phyloP scores from a whole-genome alignment of 2,329 filamentous ascomycete genomes.

The Alternaria sp. region DNA sequence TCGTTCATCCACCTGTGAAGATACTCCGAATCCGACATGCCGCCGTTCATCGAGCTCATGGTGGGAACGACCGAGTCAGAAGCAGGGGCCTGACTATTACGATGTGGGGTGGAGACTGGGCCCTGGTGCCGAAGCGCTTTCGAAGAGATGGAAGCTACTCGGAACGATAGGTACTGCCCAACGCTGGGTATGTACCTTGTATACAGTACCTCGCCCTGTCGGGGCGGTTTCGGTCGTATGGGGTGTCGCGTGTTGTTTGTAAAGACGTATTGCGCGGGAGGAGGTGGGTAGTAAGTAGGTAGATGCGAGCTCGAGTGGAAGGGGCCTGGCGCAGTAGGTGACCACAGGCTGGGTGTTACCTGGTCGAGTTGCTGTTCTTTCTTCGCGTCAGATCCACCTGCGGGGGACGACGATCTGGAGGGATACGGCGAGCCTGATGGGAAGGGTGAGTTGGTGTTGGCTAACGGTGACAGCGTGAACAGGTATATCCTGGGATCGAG shows the following conservation, averaged over 20 bases:
- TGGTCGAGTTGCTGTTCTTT: slow-evolving; percentile 45
- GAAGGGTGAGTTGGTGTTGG: slow-evolving; percentile 57
- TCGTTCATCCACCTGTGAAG: slow-evolving; percentile 90
- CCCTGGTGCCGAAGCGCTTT: slow-evolving; percentile 71
- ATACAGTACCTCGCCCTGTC: slow-evolving; percentile 92
- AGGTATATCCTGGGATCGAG: slow-evolving; percentile 85
- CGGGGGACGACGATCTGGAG: slow-evolving; percentile 62
- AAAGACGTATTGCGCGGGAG: slow-evolving; percentile 80
- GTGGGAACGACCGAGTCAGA: slow-evolving; percentile 59
- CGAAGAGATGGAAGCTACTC: slow-evolving; percentile 76
- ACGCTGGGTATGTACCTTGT: slow-evolving; percentile 83
- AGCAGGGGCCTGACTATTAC: slow-evolving; percentile 53
- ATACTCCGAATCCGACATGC: slow-evolving; percentile 68
- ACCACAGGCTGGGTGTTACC: slow-evolving; percentile 49
- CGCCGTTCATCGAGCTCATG: slow-evolving; percentile 37
- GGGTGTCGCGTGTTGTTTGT: slow-evolving; percentile 85
- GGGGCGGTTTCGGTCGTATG: slow-evolving; percentile 83
- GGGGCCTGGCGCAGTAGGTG: slow-evolving; percentile 64
- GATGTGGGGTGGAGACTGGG: slow-evolving; percentile 53
- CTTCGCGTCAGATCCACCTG: slow-evolving; percentile 35
- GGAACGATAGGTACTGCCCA: slow-evolving; percentile 86
- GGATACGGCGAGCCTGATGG: slow-evolving; percentile 60
- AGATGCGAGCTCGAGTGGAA: slow-evolving; percentile 85
- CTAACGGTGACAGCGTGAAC: slow-evolving; percentile 76
- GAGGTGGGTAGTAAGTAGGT: slow-evolving; percentile 88